phyloP scores from a whole-genome alignment of 129 eudicot genomes.

The Dittrichia graveolens region DNA sequence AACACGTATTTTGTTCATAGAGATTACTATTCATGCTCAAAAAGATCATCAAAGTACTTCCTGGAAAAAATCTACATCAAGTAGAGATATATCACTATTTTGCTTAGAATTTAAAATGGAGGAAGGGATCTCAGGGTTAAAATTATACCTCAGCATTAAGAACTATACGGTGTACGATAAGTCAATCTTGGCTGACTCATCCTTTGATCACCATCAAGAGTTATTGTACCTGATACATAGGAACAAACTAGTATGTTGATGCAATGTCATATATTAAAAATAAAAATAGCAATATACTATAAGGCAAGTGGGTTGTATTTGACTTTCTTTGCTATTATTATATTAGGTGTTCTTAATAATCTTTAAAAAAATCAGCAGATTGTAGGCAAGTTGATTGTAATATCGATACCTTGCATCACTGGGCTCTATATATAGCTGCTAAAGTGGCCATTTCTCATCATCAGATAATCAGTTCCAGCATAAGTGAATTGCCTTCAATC shows the following conservation, averaged over 20 bases:
- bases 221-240: slow-evolving; percentile 25
- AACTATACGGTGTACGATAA: slow-evolving; percentile 18
- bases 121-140: slow-evolving; percentile 7
- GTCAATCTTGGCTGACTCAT: slow-evolving; percentile 17
- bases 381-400: slow-evolving; percentile 20
- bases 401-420: slow-evolving; percentile 24
- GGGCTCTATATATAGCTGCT: slow-evolving; percentile 30
- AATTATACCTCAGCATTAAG: slow-evolving; percentile 2
- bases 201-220: slow-evolving; percentile 33
- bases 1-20: not conserved
- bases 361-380: not conserved
- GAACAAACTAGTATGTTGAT: slow-evolving; percentile 18
- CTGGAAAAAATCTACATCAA: slow-evolving; percentile 8
- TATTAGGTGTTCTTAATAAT: not conserved
- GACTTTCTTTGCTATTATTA: slow-evolving; percentile 23
- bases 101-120: not conserved
- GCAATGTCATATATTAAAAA: slow-evolving; percentile 5
- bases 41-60: slow-evolving; percentile 5
- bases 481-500: slow-evolving; percentile 1
- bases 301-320: slow-evolving; percentile 25
- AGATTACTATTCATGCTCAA: not conserved
- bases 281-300: not conserved
- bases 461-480: slow-evolving; percentile 13
- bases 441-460: slow-evolving; percentile 21
- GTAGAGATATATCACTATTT: slow-evolving; percentile 11